A percentile compares a stretch with the other conserved stretches of the same genome.
Conservation (phyloP, 129 eudicot species). For the Dittrichia graveolens region DNA sequence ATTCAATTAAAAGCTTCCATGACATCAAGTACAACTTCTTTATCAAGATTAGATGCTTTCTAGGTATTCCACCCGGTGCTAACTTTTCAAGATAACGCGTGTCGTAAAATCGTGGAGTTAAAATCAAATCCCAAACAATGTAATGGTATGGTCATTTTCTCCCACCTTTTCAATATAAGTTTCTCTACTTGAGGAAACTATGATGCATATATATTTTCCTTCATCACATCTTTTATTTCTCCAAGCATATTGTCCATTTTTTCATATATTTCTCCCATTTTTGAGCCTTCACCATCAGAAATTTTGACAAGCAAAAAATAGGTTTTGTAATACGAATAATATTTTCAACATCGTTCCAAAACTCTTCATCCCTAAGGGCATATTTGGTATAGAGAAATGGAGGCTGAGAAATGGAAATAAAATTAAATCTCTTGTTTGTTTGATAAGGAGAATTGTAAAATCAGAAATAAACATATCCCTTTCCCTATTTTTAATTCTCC, state of each 20-base stretch:
- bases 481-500: no score
- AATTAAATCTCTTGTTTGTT: no score
- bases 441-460: no score
- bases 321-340: background rate
- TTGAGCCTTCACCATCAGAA: no score
- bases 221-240: background rate
- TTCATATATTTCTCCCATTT: no score
- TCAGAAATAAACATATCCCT: no score
- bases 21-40: no score
- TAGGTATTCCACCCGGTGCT: background rate
- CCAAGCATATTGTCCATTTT: background rate
- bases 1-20: no score
- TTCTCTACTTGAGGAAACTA: background rate
- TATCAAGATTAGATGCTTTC: no score
- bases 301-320: background rate
- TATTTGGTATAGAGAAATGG: no score
- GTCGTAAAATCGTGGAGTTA: background rate
- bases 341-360: background rate
- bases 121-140: background rate
- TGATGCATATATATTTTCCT: background rate
- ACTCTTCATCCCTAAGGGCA: background rate
- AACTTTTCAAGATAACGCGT: background rate
- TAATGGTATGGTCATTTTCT: background rate
- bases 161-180: background rate
- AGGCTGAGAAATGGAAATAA: no score